Conservation (phyloP, 306 rosid species). For the Acmispon strigosus region DNA sequence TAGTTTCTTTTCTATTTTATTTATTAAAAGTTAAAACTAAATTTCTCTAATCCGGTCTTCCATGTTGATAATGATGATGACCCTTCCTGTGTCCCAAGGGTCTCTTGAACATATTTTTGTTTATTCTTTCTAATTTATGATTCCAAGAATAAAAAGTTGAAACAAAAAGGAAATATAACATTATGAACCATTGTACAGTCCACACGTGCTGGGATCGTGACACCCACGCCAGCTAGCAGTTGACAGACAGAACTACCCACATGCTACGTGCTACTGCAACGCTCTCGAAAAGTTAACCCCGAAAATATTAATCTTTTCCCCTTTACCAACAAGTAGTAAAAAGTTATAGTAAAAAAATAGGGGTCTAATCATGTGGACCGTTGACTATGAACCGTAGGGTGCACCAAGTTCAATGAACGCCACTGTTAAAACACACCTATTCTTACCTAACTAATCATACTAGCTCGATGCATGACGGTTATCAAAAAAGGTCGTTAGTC, state of each 20-base stretch:
- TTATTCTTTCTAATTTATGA: not conserved
- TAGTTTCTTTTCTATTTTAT: too few relatives aligned
- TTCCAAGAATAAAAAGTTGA: not conserved
- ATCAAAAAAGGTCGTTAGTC: constrained; percentile 11
- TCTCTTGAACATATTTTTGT: not conserved
- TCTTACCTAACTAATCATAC: constrained; percentile 6
- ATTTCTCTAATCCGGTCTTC: not conserved
- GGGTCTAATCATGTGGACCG: constrained; percentile 12
- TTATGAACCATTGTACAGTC: too few relatives aligned
- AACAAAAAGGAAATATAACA: not conserved
- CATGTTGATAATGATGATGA: not conserved
- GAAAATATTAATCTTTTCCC: not conserved
- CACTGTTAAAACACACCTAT: not conserved
- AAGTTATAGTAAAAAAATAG: not conserved
- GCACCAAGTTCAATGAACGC: not conserved
- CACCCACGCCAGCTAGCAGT: constrained; percentile 45
- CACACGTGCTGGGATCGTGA: constrained; percentile 35
- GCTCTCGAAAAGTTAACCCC: constrained; percentile 7
- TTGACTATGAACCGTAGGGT: not conserved
- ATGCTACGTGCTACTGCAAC: constrained; percentile 41
- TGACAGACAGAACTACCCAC: constrained; percentile 31
- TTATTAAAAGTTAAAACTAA: too few relatives aligned
- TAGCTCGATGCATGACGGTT: constrained; percentile 16
- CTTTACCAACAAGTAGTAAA: not conserved
- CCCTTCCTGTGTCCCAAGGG: not conserved